Conservation (phyloP, 345 rosid genomes). For the Brassica carinata region DNA sequence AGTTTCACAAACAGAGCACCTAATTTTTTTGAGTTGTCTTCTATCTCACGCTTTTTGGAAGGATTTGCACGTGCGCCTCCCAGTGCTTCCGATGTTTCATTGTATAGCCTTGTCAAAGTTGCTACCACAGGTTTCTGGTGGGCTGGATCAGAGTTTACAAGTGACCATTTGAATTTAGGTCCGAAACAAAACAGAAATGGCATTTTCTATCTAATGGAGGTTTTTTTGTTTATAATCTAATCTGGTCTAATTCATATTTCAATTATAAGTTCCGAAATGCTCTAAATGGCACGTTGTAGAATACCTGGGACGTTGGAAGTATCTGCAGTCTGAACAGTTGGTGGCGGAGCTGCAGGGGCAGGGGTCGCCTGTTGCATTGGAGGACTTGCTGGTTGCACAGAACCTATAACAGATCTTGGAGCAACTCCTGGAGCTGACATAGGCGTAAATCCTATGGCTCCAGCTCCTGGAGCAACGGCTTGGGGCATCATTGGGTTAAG, state of each 20-base stretch:
- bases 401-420: constrained; percentile 67
- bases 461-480: constrained; percentile 52
- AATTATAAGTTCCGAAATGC: too few species aligned
- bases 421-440: constrained; percentile 53
- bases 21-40: constrained; percentile 86
- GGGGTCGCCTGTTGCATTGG: constrained; percentile 61
- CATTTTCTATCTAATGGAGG: too few species aligned
- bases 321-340: constrained; percentile 92
- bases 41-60: constrained; percentile 91
- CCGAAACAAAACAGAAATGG: constrained; percentile 20
- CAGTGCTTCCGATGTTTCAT: constrained; percentile 90
- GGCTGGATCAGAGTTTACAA: constrained; percentile 49
- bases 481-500: constrained; percentile 59
- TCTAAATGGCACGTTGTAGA: neutral
- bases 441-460: constrained; percentile 72
- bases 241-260: too few species aligned
- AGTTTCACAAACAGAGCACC: constrained; percentile 94
- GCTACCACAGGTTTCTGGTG: constrained; percentile 70
- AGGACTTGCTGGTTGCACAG: constrained; percentile 76
- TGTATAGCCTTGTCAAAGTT: constrained; percentile 83
- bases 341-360: constrained; percentile 72
- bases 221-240: too few species aligned
- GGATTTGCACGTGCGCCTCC: constrained; percentile 95
- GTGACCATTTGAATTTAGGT: neutral
- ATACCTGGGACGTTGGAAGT: constrained; percentile 88